Base-by-base conservation (phyloP, 805 yeast genomes). In the Cephaloascus fragrans region DNA sequence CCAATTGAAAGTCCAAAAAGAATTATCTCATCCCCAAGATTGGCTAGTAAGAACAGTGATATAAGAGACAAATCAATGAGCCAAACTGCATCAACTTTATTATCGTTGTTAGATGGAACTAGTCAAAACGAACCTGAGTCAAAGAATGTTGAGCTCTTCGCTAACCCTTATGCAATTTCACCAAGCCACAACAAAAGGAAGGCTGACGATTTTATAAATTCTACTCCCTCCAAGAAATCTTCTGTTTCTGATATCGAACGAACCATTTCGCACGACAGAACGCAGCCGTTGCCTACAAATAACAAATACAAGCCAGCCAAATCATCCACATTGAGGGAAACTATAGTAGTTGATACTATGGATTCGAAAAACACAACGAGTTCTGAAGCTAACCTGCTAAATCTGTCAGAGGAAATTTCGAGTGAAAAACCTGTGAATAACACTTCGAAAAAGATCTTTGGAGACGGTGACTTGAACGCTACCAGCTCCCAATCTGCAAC, bases 81-180 rank as follows among this genome's bases (percentile, higher is more conserved):
- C 44, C 63, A 60, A 28, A 67, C 78, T 0, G 79, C 79, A 1
- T 57, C 71, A 38, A 68, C 77, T 1, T 53, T 73, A 36, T 50
- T 73, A 34, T 69, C 76, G 3, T 53, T 70, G 34, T 47, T 71
- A n/a, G 67, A 62, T 26, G 50, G 48, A n/a, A 47, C 49, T 5
- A 52, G 48, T 8, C 45, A 45, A 9, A 42, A 42, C 12, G 37
- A 37, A 26, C 3, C 41, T 40, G 5, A 17, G 38, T 18, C 40
- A 42, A 32, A 34, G 44, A 33, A 40, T 14, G 51, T 57, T 34
- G 51, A 51, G 36, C 45, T 47, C 18, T 49, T 61, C 26, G 61
- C 68, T 12, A 70, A 71, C 44, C 76, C 76, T 8, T 70, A 69
- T 44, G 62, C 70, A 3, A 40, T 55, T 14, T 41, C 44, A 19